Evolutionary conservation across 345 rosid species (phyloP).

Genomic region (Bruguiera gymnorhiza): DNA sequence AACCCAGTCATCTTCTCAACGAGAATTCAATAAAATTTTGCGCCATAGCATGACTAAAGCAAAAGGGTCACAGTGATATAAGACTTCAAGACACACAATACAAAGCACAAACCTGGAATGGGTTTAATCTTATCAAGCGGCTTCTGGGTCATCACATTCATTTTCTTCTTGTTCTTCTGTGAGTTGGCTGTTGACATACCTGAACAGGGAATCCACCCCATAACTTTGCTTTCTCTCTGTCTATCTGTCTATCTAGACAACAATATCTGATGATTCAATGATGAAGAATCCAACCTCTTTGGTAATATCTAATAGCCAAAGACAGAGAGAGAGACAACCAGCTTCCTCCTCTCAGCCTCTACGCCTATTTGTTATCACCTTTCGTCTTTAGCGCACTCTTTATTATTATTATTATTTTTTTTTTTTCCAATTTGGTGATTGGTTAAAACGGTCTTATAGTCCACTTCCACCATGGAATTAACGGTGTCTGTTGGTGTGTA

Average conservation of each 20-base stretch:
- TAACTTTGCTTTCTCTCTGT: neutral
- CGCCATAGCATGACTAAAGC: neutral
- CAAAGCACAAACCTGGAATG: conserved; percentile 18
- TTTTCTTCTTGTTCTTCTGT: conserved; percentile 15
- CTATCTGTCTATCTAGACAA: neutral
- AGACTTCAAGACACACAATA: neutral
- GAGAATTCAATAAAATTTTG: neutral
- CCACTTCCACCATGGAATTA: too few species aligned
- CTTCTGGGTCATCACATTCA: conserved; percentile 8
- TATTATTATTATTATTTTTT: neutral
- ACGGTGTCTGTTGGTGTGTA: too few species aligned
- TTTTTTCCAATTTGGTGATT: conserved; percentile 11
- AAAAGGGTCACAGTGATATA: neutral
- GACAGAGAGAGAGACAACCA: conserved; percentile 1
- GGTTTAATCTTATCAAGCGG: conserved; percentile 19
- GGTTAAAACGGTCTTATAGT: conserved; percentile 1
- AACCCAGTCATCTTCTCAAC: neutral
- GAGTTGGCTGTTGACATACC: conserved; percentile 11
- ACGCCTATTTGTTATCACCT: too few species aligned
- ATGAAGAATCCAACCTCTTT: neutral
- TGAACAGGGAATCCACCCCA: conserved; percentile 30
- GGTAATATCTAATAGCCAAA: neutral
- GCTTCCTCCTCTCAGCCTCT: neutral
- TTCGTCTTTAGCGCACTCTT: too few species aligned
- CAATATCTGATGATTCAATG: neutral